A percentile compares a stretch with the other conserved stretches of the same genome.
These are phyloP conservation scores for Diplodia mutila DNA, from an alignment of 2,329 filamentous ascomycete genomes.

Conservation along the genomic window DNA sequence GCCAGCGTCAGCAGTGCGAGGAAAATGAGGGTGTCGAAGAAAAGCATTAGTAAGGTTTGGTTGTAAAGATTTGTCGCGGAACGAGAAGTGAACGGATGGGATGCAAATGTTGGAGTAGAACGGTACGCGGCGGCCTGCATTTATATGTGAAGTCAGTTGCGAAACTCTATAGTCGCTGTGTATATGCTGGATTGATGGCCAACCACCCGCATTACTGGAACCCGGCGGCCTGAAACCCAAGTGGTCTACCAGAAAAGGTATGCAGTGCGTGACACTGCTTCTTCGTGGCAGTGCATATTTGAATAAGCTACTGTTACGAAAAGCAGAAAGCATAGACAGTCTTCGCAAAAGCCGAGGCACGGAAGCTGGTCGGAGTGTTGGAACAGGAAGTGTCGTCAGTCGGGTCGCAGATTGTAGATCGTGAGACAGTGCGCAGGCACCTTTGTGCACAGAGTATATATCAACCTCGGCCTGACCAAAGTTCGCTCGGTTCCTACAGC, in stretches of 20 bases:
- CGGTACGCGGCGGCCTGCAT: not conserved
- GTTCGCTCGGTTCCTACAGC: too few relatives aligned
- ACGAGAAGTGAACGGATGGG: too few relatives aligned
- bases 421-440: not conserved
- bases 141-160: not conserved
- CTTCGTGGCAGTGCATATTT: constrained; percentile 3
- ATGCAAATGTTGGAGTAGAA: too few relatives aligned
- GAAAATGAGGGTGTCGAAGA: not conserved
- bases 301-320: not conserved
- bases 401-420: constrained; percentile 8
- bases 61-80: too few relatives aligned
- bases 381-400: not conserved
- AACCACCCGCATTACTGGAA: too few relatives aligned
- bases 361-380: not conserved
- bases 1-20: not conserved
- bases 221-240: not conserved
- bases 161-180: not conserved
- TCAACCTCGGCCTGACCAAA: not conserved
- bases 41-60: not conserved
- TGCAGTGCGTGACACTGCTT: not conserved
- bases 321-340: not conserved
- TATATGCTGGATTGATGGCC: too few relatives aligned
- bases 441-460: too few relatives aligned
- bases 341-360: not conserved
- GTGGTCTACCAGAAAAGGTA: not conserved